A percentile compares a stretch with the other conserved stretches of the same genome.
Conservation (phyloP, 331 rosid species). For the Ulmus americana region DNA sequence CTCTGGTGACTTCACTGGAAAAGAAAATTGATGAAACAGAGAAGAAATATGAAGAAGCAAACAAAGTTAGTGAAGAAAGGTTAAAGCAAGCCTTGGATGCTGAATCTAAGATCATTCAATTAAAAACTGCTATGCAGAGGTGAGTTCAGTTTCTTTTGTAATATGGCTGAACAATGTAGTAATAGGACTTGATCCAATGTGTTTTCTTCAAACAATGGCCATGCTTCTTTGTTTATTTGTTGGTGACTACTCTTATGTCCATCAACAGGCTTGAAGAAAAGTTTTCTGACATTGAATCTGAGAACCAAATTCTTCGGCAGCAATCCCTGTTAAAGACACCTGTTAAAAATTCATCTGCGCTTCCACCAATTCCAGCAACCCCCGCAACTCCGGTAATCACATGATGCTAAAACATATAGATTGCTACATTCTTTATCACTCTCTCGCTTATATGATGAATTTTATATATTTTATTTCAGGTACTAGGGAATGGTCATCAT, state of each 20-base stretch:
- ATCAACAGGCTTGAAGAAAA: constrained; percentile 81
- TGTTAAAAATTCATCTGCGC: constrained; percentile 54
- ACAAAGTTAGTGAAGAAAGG: constrained; percentile 82
- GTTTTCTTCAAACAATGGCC: neutral
- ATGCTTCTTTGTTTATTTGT: constrained; percentile 11
- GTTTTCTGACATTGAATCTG: constrained; percentile 70
- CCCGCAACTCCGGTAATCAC: constrained; percentile 27
- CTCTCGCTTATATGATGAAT: constrained; percentile 1
- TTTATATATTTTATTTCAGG: constrained; percentile 37
- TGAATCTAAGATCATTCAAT: constrained; percentile 78
- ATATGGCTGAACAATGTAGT: neutral
- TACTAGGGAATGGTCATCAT: constrained; percentile 76
- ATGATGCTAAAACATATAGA: neutral
- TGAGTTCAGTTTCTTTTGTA: constrained; percentile 32
- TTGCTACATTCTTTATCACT: neutral
- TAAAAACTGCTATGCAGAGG: constrained; percentile 96
- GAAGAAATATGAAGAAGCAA: constrained; percentile 81
- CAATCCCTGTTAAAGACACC: constrained; percentile 54
- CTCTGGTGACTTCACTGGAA: constrained; percentile 81
- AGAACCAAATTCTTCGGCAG: constrained; percentile 80
- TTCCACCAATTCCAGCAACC: constrained; percentile 47
- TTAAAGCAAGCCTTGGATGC: constrained; percentile 92
- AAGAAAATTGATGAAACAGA: constrained; percentile 86
- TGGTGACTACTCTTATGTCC: constrained; percentile 27
- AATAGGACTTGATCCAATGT: neutral